phyloP scores from a whole-genome alignment of 306 rosid genomes.

The Malus sieversii region DNA sequence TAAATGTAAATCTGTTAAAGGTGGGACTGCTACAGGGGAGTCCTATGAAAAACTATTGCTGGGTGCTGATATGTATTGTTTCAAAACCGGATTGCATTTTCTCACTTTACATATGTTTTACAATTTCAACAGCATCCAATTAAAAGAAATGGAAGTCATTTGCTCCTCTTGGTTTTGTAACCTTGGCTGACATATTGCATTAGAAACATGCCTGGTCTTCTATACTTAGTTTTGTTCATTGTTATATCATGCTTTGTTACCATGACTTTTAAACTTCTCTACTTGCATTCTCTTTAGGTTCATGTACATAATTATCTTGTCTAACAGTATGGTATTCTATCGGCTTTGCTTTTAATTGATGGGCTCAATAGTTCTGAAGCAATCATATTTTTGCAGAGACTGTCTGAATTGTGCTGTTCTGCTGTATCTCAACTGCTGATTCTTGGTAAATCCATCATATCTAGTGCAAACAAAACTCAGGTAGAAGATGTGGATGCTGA shows the following conservation, averaged over 20 bases:
- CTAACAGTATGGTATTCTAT: not conserved
- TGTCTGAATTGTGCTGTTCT: slow-evolving; percentile 88
- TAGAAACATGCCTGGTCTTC: not conserved
- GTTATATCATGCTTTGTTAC: not conserved
- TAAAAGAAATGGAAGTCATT: not conserved
- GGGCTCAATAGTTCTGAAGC: slow-evolving; percentile 1
- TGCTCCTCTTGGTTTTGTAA: not conserved
- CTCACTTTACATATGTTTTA: not conserved
- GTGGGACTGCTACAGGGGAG: not conserved
- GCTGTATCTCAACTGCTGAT: slow-evolving; percentile 77
- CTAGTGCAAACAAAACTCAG: slow-evolving; percentile 57
- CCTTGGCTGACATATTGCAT: not conserved
- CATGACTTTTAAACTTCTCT: not conserved
- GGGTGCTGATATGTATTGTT: not conserved
- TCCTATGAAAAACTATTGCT: not conserved
- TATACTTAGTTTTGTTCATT: not conserved
- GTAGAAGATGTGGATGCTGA: slow-evolving; percentile 40
- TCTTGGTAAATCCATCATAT: slow-evolving; percentile 73
- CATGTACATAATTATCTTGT: slow-evolving; percentile 53
- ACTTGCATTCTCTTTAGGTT: slow-evolving; percentile 43
- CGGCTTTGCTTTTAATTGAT: not conserved
- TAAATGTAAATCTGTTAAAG: not conserved
- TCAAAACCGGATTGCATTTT: not conserved
- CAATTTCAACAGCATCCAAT: not conserved
- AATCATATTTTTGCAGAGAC: slow-evolving; percentile 57